phyloP scores from a whole-genome alignment of 768 basidiomycete genomes.

The Trametes maxima region DNA sequence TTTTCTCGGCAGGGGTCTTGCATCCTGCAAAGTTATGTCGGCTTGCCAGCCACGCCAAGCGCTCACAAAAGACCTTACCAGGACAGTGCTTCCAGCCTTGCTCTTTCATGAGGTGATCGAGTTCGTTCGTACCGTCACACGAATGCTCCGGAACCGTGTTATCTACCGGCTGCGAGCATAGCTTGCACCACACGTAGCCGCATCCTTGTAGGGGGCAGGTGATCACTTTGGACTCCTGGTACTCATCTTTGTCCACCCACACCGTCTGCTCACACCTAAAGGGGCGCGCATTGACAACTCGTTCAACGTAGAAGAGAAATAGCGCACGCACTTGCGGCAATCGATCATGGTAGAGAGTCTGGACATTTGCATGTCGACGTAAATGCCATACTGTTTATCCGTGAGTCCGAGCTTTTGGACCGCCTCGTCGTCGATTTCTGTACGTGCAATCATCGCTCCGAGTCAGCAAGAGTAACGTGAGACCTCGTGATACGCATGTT shows the following conservation, averaged over 20 bases:
- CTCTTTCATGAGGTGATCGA: conserved; percentile 51
- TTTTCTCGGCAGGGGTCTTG: conserved; percentile 38
- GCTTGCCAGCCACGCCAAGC: not conserved
- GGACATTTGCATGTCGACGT: conserved; percentile 50
- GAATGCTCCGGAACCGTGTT: conserved; percentile 48
- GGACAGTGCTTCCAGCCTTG: conserved; percentile 71
- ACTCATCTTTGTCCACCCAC: conserved; percentile 54
- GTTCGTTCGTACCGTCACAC: conserved; percentile 60
- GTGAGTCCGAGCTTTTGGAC: conserved; percentile 49
- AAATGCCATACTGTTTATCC: conserved; percentile 42
- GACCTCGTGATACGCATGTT: not conserved
- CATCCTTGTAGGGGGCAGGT: conserved; percentile 54
- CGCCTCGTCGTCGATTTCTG: conserved; percentile 45
- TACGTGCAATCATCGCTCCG: not conserved
- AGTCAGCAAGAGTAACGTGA: not conserved
- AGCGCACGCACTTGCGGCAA: conserved; percentile 50
- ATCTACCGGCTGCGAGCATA: conserved; percentile 47
- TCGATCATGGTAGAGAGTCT: conserved; percentile 45
- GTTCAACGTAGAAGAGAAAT: not conserved
- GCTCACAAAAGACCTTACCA: conserved; percentile 37
- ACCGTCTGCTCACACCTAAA: conserved; percentile 51
- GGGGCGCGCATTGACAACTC: not conserved
- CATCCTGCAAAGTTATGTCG: conserved; percentile 36
- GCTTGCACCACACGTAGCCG: conserved; percentile 60
- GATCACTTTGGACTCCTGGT: conserved; percentile 42